phyloP scores from a whole-genome alignment of 177 flowering plant genomes.

The Vitis hybrid region DNA sequence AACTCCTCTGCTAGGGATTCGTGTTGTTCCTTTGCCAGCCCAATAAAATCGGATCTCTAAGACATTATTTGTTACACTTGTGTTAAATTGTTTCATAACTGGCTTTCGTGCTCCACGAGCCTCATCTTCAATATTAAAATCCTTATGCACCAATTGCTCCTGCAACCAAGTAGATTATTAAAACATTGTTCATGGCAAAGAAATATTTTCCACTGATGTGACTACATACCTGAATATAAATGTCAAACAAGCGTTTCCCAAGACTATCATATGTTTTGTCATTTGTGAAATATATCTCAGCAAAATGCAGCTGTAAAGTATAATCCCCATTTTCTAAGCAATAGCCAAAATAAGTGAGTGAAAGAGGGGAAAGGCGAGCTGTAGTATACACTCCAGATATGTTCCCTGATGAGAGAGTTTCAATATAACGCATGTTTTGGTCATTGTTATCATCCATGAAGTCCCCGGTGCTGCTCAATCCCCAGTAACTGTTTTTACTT shows the following conservation, averaged over 20 bases:
- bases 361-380: constrained; percentile 50
- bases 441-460: constrained; percentile 39
- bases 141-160: constrained; percentile 37
- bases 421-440: constrained; percentile 19
- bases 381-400: constrained; percentile 36
- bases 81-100: constrained; percentile 16
- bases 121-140: constrained; percentile 47
- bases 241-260: constrained; percentile 56
- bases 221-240: constrained; percentile 53
- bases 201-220: neutral
- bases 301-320: constrained; percentile 50
- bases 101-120: constrained; percentile 38
- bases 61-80: constrained; percentile 25
- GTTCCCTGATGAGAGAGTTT: constrained; percentile 12
- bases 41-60: no score
- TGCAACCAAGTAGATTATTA: constrained; percentile 16
- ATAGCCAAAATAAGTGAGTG: constrained; percentile 51
- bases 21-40: no score
- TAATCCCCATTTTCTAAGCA: constrained; percentile 54
- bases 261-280: constrained; percentile 44
- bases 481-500: constrained; percentile 35
- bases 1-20: no score
- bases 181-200: neutral
- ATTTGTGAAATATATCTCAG: constrained; percentile 53
- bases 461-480: constrained; percentile 61